These are phyloP conservation scores for Mucor mucedo DNA, from an alignment of 371 early-diverging fungal species.

Conservation along the genomic window DNA sequence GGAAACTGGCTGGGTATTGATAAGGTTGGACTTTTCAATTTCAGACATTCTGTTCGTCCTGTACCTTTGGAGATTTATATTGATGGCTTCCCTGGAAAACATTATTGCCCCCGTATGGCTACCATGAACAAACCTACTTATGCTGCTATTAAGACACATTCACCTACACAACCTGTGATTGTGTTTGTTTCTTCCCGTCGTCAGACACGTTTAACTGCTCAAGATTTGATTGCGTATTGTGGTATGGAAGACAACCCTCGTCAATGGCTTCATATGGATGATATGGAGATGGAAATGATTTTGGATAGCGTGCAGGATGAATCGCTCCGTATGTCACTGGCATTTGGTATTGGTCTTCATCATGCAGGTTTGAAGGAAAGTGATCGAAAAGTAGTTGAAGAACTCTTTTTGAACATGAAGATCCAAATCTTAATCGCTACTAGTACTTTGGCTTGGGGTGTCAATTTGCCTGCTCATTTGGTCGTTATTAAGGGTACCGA, in stretches of 20 bases:
- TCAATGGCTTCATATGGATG: slow-evolving; percentile 87
- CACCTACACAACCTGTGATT: slow-evolving; percentile 91
- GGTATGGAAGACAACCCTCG: slow-evolving; percentile 91
- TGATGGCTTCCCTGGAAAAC: slow-evolving; percentile 95
- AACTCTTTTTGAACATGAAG: slow-evolving; percentile 89
- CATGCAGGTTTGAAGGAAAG: slow-evolving; percentile 96
- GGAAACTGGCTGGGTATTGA: slow-evolving; percentile 96
- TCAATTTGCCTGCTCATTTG: slow-evolving; percentile 97
- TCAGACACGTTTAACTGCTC: slow-evolving; percentile 94
- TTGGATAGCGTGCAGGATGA: slow-evolving; percentile 77
- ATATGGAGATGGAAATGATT: slow-evolving; percentile 78
- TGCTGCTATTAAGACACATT: slow-evolving; percentile 90
- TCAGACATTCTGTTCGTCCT: slow-evolving; percentile 93
- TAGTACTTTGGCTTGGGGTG: slow-evolving; percentile 98
- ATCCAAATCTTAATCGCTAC: slow-evolving; percentile 98
- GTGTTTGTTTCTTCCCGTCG: slow-evolving; percentile 97
- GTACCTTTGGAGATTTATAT: slow-evolving; percentile 96
- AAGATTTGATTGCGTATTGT: slow-evolving; percentile 91
- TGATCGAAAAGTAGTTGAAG: slow-evolving; percentile 92
- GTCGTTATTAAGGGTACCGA: slow-evolving; percentile 99
- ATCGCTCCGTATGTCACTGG: slow-evolving; percentile 77
- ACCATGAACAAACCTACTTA: slow-evolving; percentile 98
- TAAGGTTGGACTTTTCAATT: slow-evolving; percentile 88
- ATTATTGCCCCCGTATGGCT: slow-evolving; percentile 95
- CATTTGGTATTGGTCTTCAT: slow-evolving; percentile 97